Evolutionary conservation across 1,284 basidiomycete genomes (phyloP).

Genomic region (Mycosarcoma maydis): DNA sequence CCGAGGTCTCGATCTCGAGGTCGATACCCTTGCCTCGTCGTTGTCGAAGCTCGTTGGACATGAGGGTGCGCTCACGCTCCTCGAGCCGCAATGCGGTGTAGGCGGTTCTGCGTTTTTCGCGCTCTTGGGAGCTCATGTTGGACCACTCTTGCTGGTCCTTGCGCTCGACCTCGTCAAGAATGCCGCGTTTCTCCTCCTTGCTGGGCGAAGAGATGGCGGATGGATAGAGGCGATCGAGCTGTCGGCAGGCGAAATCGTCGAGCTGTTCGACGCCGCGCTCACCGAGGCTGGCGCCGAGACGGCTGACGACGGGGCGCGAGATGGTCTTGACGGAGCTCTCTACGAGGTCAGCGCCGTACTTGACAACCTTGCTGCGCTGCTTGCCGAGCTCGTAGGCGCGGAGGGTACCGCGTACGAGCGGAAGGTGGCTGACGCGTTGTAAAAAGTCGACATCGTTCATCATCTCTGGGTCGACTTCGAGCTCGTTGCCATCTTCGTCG

Average conservation of each 20-base stretch:
- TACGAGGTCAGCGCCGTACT: constrained; percentile 88
- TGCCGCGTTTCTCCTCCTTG: constrained; percentile 53
- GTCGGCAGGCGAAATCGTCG: constrained; percentile 87
- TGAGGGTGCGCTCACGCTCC: constrained; percentile 53
- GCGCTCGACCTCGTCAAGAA: constrained; percentile 52
- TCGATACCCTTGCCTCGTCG: constrained; percentile 37
- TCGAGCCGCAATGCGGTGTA: constrained; percentile 53
- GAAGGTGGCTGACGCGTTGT: constrained; percentile 62
- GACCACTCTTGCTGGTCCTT: constrained; percentile 54
- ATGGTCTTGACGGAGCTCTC: constrained; percentile 84
- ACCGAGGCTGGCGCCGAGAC: constrained; percentile 71
- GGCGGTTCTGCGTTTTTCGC: constrained; percentile 49
- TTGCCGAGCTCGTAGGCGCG: constrained; percentile 80
- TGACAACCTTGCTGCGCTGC: constrained; percentile 80
- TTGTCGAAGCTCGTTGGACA: constrained; percentile 53
- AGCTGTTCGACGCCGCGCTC: constrained; percentile 73
- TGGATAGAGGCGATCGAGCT: constrained; percentile 75
- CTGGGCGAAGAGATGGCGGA: constrained; percentile 30
- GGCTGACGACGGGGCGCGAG: constrained; percentile 83
- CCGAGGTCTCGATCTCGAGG: constrained; percentile 25
- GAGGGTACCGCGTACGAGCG: constrained; percentile 76
- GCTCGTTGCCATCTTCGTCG: constrained; percentile 56
- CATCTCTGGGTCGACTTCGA: constrained; percentile 55
- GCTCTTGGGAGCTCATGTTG: constrained; percentile 53
- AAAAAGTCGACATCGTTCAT: constrained; percentile 59